Base-by-base conservation (phyloP, 441 rosid genomes). In the Pelargonium myrrhifolium region DNA sequence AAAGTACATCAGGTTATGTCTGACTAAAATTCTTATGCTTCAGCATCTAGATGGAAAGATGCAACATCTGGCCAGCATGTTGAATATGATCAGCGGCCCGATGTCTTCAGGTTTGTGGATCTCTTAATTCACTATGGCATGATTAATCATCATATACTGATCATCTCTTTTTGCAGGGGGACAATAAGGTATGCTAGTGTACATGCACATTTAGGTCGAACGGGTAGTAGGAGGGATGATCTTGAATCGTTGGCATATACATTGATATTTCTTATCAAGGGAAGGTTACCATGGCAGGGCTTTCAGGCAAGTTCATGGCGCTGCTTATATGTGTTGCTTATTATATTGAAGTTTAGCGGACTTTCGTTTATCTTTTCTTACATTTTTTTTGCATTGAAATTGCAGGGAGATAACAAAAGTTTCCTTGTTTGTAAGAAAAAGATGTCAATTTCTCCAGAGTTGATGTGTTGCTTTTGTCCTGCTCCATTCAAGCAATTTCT, bases 151-250 rank as follows among this genome's bases (percentile, higher is more conserved):
- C 17, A 20, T 15, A 20, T 51, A 51, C 58, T 51, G 58, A 51
- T n/a, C 17, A 51, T n/a, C 58, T 51, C 58, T 51, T 64, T 47
- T 67, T 71, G 67, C 82, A 90, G 96, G 80, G 98, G 97, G 78
- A 93, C 97, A 2, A 93, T 93, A 62, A 86, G 99, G n/a, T 93
- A 93, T 81, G 97, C 96, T 51, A 91, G 99, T 77, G 99, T 83
- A 0, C 99, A 93, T 86, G 91, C 99, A 66, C 99, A 93, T 83
- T 88, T 93, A 65, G 99, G 99, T 61, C 85, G 99, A 83, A 93
- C 96, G 15, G 87, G 93, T 43, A 93, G 97, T 75, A 75, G 99
- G 76, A 88, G 99, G 77, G 99, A 94, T 83, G 99, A 94, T 78
- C 75, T 94, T 47, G 99, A 94, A 74, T 94, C 99, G 73, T 93